A percentile compares a stretch with the other conserved stretches of the same genome.
Evolutionary conservation across 306 rosid species (phyloP).

Genomic region (Herpetospermum pedunculosum): DNA sequence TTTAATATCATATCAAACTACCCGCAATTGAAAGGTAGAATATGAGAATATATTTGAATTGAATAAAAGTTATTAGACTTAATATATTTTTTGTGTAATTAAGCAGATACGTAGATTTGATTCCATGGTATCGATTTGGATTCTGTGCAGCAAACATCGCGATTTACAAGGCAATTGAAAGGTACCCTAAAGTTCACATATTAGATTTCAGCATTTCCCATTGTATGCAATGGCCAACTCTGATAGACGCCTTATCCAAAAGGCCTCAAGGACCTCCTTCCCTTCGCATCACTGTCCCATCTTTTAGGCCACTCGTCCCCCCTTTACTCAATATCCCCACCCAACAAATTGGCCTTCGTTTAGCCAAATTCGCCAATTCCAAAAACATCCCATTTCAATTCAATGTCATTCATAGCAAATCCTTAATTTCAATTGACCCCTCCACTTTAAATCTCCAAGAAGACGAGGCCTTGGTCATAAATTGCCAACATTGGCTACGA

Average conservation of each 20-base stretch:
- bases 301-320: conserved; percentile 57
- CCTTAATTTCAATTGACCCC: conserved; percentile 15
- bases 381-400: conserved; percentile 68
- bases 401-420: conserved; percentile 35
- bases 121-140: conserved; percentile 93
- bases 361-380: conserved; percentile 60
- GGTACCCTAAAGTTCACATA: conserved; percentile 54
- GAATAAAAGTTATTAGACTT: too few species aligned
- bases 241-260: conserved; percentile 67
- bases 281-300: conserved; percentile 67
- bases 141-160: conserved; percentile 73
- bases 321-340: conserved; percentile 60
- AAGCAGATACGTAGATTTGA: conserved; percentile 71
- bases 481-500: conserved; percentile 74
- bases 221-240: conserved; percentile 99
- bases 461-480: conserved; percentile 79
- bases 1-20: too few species aligned
- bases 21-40: too few species aligned
- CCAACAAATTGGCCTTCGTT: conserved; percentile 67
- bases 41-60: too few species aligned
- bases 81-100: too few species aligned
- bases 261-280: conserved; percentile 74
- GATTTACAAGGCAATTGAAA: conserved; percentile 52
- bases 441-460: conserved; percentile 35
- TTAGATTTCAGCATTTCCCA: conserved; percentile 79